A percentile compares a stretch with the other conserved stretches of the same genome.
Evolutionary conservation across 1,284 basidiomycete species (phyloP).

Genomic region (Fomitopsis pinicola): DNA sequence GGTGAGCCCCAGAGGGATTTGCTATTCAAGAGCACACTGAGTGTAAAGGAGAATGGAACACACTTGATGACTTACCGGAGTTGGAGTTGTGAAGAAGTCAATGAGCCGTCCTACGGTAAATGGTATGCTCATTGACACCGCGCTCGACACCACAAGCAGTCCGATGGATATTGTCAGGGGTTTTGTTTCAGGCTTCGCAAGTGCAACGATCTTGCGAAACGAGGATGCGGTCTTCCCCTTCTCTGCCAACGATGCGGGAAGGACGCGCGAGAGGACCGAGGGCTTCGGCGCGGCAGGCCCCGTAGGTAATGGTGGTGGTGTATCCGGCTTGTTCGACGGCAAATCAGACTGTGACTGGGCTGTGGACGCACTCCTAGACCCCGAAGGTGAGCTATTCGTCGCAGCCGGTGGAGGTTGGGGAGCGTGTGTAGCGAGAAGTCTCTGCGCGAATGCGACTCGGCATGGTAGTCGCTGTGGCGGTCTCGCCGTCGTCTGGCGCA

Average conservation of each 20-base stretch:
- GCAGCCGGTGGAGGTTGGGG: not conserved
- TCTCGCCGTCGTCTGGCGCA: not conserved
- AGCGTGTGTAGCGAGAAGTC: not conserved
- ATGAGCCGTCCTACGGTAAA: conserved; percentile 90
- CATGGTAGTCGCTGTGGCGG: not conserved
- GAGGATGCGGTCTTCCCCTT: conserved; percentile 47
- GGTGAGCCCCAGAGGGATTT: conserved; percentile 75
- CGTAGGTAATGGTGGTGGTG: not conserved
- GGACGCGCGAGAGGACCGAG: conserved; percentile 36
- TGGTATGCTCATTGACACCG: conserved; percentile 88
- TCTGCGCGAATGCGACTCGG: not conserved
- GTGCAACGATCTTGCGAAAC: conserved; percentile 67
- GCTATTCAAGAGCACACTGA: conserved; percentile 34
- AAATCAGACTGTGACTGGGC: not conserved
- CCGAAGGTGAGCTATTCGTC: not conserved
- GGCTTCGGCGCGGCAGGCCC: conserved; percentile 21
- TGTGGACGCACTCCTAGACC: not conserved
- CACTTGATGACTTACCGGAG: conserved; percentile 51
- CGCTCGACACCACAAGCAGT: conserved; percentile 61
- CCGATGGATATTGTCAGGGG: conserved; percentile 70
- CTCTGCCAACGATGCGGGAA: conserved; percentile 31
- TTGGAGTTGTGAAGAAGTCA: conserved; percentile 78
- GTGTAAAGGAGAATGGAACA: not conserved
- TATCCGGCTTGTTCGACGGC: not conserved
- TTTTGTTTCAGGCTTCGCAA: conserved; percentile 78